phyloP scores from a whole-genome alignment of 2,329 filamentous ascomycete species.

The Pseudogymnoascus sp. region DNA sequence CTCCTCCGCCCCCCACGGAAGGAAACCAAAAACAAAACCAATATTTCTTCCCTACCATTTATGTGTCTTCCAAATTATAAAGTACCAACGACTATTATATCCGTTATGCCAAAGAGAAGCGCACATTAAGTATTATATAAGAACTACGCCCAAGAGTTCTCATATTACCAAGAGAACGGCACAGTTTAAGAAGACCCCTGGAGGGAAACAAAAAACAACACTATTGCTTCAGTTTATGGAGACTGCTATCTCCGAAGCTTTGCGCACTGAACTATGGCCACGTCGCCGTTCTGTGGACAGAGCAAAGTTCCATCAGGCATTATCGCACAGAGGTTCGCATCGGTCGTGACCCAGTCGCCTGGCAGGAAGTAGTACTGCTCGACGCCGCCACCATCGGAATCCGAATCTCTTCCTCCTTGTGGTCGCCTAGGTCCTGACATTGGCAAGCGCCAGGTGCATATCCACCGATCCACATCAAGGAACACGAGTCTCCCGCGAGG shows the following conservation, averaged over 20 bases:
- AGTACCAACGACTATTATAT: no score
- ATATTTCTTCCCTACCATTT: no score
- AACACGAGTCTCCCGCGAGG: slow-evolving; percentile 1
- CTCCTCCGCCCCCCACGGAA: no score
- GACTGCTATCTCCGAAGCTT: not conserved
- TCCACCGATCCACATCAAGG: not conserved
- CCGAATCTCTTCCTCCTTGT: not conserved
- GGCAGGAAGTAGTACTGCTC: not conserved
- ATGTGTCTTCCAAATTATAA: no score
- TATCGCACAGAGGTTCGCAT: not conserved
- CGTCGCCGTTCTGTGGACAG: not conserved
- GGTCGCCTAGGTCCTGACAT: not conserved
- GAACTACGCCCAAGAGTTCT: no score
- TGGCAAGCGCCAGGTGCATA: slow-evolving; percentile 3
- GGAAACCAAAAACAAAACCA: no score
- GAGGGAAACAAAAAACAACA: no score
- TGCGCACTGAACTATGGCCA: not conserved
- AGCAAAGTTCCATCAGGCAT: not conserved
- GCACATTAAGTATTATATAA: no score
- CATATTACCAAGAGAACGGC: not conserved
- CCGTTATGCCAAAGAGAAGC: no score
- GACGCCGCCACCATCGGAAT: not conserved
- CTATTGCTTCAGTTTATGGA: not conserved
- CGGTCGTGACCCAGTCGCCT: not conserved
- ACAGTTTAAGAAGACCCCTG: not conserved